These are phyloP conservation scores for Oemleria cerasiformis DNA, from an alignment of 306 rosid genomes.

Conservation along the genomic window DNA sequence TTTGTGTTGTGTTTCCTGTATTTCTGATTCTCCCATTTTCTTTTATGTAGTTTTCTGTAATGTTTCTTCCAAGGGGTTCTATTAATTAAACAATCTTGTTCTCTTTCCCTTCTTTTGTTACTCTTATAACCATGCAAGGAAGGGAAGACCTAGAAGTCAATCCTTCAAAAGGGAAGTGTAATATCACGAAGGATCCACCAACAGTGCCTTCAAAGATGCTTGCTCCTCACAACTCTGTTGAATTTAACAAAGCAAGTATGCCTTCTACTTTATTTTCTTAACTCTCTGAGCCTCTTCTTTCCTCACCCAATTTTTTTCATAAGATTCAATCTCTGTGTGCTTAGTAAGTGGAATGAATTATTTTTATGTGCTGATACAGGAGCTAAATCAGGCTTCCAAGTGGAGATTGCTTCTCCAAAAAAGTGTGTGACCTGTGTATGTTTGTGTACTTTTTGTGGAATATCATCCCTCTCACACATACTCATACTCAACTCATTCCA, in stretches of 20 bases:
- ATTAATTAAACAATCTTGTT: conserved; percentile 6
- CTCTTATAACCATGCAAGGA: conserved; percentile 32
- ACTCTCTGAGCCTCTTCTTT: neutral
- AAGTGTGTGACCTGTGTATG: conserved; percentile 45
- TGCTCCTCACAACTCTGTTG: conserved; percentile 32
- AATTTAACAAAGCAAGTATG: conserved; percentile 60
- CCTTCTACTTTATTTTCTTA: conserved; percentile 25
- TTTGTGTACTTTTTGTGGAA: conserved; percentile 6
- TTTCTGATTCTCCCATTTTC: neutral
- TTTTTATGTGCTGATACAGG: conserved; percentile 43
- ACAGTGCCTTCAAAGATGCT: conserved; percentile 27
- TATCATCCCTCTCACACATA: conserved; percentile 22
- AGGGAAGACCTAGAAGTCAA: conserved; percentile 33
- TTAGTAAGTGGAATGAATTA: conserved; percentile 23
- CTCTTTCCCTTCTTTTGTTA: neutral
- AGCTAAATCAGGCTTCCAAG: conserved; percentile 38
- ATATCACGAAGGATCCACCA: conserved; percentile 35
- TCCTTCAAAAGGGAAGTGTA: conserved; percentile 29
- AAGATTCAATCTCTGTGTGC: neutral
- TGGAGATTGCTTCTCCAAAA: conserved; percentile 45
- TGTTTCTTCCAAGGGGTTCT: conserved; percentile 21
- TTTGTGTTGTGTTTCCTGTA: conserved; percentile 25
- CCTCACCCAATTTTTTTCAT: neutral
- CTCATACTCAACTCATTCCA: conserved; percentile 9
- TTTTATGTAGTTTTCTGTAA: conserved; percentile 3